Percentiles rank a stretch among this genome's conserved stretches.
Evolutionary conservation across 2,329 filamentous ascomycete species (phyloP).

Genomic region (Trichoderma harzianum): DNA sequence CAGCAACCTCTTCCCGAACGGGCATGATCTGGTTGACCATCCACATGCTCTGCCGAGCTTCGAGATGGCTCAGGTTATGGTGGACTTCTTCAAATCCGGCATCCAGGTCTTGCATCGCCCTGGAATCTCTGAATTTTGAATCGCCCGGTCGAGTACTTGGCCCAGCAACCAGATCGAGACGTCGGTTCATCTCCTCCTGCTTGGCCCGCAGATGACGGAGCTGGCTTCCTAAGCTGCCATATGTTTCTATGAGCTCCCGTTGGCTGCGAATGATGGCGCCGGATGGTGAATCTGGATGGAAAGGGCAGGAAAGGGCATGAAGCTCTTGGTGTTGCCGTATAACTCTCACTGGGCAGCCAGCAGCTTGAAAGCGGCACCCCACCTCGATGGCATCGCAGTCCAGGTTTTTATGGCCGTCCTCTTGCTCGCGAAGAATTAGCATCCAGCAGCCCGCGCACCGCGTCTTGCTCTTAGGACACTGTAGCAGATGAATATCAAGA

Average conservation of each 20-base stretch:
- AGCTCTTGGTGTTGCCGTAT: slow-evolving; percentile 38
- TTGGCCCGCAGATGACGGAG: slow-evolving; percentile 34
- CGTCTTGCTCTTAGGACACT: slow-evolving; percentile 46
- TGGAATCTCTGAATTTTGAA: slow-evolving; percentile 42
- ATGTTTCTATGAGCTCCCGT: slow-evolving; percentile 45
- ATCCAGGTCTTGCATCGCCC: slow-evolving; percentile 43
- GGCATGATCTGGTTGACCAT: slow-evolving; percentile 60
- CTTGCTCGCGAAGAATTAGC: slow-evolving; percentile 42
- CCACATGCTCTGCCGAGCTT: slow-evolving; percentile 56
- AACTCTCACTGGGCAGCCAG: slow-evolving; percentile 36
- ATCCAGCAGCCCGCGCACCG: slow-evolving; percentile 49
- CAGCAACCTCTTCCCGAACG: slow-evolving; percentile 60
- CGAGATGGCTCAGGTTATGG: slow-evolving; percentile 54
- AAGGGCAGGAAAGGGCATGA: slow-evolving; percentile 50
- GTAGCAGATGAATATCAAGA: slow-evolving; percentile 33
- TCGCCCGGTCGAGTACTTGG: slow-evolving; percentile 33
- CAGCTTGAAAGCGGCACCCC: slow-evolving; percentile 44
- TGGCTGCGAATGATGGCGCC: slow-evolving; percentile 49
- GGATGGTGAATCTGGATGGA: slow-evolving; percentile 48
- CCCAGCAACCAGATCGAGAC: slow-evolving; percentile 40
- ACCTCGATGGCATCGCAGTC: slow-evolving; percentile 50
- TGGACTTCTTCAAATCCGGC: slow-evolving; percentile 54
- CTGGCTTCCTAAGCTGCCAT: slow-evolving; percentile 34
- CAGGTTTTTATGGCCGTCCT: slow-evolving; percentile 45
- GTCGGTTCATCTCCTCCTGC: slow-evolving; percentile 34